Evolutionary conservation across 176 grass and related monocot genomes (phyloP).

Genomic region (Oryza coarctata): DNA sequence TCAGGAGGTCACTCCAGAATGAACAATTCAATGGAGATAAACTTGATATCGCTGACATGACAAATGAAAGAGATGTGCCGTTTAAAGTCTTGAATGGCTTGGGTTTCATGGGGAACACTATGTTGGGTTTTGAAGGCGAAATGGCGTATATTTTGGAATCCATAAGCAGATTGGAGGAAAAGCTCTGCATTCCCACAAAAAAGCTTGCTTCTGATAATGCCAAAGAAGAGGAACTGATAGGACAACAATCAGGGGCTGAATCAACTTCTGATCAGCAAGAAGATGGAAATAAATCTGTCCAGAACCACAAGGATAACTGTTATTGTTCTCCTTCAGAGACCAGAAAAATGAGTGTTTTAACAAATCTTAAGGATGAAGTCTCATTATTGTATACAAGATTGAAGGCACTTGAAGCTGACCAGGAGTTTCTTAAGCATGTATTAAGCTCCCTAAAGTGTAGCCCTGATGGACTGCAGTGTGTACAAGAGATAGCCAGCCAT

Average conservation of each 20-base stretch:
- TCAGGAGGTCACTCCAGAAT: slow-evolving; percentile 21
- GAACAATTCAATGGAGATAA: slow-evolving; percentile 1
- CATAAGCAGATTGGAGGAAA: slow-evolving; percentile 54
- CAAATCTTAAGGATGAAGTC: slow-evolving; percentile 37
- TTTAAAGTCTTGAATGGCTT: slow-evolving; percentile 13
- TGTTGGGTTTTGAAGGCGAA: slow-evolving; percentile 55
- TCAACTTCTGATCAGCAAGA: slow-evolving; percentile 23
- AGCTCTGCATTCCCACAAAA: slow-evolving; percentile 35
- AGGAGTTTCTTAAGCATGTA: slow-evolving; percentile 50
- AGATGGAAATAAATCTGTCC: neutral
- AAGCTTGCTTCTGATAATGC: slow-evolving; percentile 33
- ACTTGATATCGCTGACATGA: neutral
- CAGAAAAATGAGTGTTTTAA: neutral
- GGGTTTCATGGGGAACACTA: slow-evolving; percentile 30
- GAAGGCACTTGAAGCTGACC: slow-evolving; percentile 56
- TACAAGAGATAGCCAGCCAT: slow-evolving; percentile 57
- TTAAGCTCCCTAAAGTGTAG: slow-evolving; percentile 46
- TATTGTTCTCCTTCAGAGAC: slow-evolving; percentile 6
- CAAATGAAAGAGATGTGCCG: neutral
- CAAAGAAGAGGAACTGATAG: slow-evolving; percentile 1
- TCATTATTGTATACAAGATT: slow-evolving; percentile 40
- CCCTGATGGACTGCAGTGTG: slow-evolving; percentile 43
- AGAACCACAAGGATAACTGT: slow-evolving; percentile 21
- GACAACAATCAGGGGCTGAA: slow-evolving; percentile 22
- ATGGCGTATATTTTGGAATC: slow-evolving; percentile 55